Conservation (phyloP, 495 filamentous ascomycete species). For the Arthonia radiata region DNA sequence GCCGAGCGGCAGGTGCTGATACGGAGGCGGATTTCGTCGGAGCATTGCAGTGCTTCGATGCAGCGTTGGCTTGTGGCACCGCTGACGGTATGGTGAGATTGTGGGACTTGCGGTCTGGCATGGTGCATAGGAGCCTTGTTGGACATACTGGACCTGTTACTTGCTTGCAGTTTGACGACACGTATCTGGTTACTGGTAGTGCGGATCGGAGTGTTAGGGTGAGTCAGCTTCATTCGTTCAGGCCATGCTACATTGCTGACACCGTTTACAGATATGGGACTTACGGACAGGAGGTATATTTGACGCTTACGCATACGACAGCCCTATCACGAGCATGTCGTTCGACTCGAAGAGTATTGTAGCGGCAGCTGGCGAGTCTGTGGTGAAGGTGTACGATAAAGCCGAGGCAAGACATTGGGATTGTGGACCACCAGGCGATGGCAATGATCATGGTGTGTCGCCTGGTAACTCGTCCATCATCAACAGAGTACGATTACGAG, state of each 20-base stretch:
- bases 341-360: slow-evolving; percentile 85
- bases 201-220: slow-evolving; percentile 84
- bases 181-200: slow-evolving; percentile 86
- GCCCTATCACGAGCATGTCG: slow-evolving; percentile 90
- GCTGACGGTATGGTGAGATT: slow-evolving; percentile 93
- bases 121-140: slow-evolving; percentile 86
- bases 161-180: slow-evolving; percentile 86
- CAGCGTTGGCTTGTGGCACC: slow-evolving; percentile 89
- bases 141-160: slow-evolving; percentile 93
- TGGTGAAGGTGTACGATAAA: slow-evolving; percentile 96
- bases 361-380: slow-evolving; percentile 67
- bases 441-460: slow-evolving; percentile 29
- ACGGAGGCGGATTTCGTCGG: slow-evolving; percentile 79
- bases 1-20: slow-evolving; percentile 32
- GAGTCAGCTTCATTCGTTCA: slow-evolving; percentile 15
- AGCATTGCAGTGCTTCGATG: slow-evolving; percentile 86
- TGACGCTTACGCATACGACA: slow-evolving; percentile 88
- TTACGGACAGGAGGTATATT: slow-evolving; percentile 86
- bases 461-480: slow-evolving; percentile 44
- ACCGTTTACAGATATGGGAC: slow-evolving; percentile 67
- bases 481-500: slow-evolving; percentile 71
- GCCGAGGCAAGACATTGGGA: slow-evolving; percentile 90
- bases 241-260: slow-evolving; percentile 6
- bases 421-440: slow-evolving; percentile 57
- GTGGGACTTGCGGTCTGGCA: slow-evolving; percentile 90